These are phyloP conservation scores for Lactarius quietus DNA, from an alignment of 768 basidiomycete genomes.

Conservation along the genomic window DNA sequence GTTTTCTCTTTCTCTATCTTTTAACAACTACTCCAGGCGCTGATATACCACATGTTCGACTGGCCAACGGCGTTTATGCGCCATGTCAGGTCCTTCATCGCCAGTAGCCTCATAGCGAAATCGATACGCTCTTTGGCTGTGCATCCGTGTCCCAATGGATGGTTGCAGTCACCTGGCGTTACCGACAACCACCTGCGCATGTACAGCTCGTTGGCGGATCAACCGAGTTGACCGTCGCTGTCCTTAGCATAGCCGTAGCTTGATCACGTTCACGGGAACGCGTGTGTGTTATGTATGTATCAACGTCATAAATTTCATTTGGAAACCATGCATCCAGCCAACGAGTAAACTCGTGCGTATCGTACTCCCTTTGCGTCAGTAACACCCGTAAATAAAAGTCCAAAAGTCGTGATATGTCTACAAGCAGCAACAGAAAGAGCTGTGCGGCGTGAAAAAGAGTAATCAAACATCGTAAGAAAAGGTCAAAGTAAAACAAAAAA, in stretches of 20 bases:
- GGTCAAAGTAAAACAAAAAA: background rate
- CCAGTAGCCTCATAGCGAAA: conserved; percentile 25
- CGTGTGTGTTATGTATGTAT: background rate
- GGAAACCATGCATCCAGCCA: no score
- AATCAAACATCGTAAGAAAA: background rate
- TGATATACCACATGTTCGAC: conserved; percentile 29
- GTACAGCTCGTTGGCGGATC: background rate
- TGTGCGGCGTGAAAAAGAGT: background rate
- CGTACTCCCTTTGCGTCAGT: background rate
- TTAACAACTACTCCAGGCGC: conserved; percentile 29
- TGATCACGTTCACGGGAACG: background rate
- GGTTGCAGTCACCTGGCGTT: conserved; percentile 27
- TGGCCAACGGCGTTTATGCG: conserved; percentile 14
- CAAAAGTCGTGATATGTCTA: background rate
- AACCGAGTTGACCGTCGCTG: background rate
- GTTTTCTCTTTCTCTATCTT: conserved; percentile 13
- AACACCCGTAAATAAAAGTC: background rate
- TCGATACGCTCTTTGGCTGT: conserved; percentile 28
- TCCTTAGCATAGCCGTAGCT: background rate
- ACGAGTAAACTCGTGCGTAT: no score
- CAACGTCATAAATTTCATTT: background rate
- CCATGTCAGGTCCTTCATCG: conserved; percentile 25
- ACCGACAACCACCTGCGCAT: conserved; percentile 9
- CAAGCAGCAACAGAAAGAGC: background rate
- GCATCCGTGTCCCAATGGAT: conserved; percentile 22